Evolutionary conservation across 208 protist species (phyloP), one percentile per base, ranked within the genome.

Genomic region (Trypanosoma boissoni): DNA sequence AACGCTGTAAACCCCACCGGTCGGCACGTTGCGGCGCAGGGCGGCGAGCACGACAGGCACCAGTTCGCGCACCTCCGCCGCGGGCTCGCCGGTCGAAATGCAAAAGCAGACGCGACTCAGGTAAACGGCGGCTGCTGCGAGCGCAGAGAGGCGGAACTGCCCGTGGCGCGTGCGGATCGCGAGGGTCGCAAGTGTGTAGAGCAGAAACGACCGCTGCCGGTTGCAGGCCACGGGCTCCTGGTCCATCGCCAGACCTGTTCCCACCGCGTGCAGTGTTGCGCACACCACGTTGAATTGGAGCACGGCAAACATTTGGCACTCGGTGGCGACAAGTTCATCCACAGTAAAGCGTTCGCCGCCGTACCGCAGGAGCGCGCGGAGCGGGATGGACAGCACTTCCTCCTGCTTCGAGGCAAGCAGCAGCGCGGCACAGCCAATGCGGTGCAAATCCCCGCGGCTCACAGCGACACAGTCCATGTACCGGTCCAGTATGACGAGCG

Each of bases 321-420:
- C 86, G 3, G 74, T 70, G 3, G 57, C 28, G 32, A 82, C 51
- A 9, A 95, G 55, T n/a, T 76, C 64, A 2, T 75, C 74, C 24
- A 74, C 45, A 0, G 74, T 83, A 55, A 97, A 98, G 9, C 92
- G 90, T 37, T 97, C 86, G 50, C 92, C 93, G 3, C 81, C 75
- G 20, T 96, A 92, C 31, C 97, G 85, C 16, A 98, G 79, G 34
- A 98, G 94, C 21, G 96, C 82, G 4, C 76, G 61, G 4, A 97
- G 62, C 24, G 85, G 62, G n/a, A 93, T 83, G 1, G 85, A 62
- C 78, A 96, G 98, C 56, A 98, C 98, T 70, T 99, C 97, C 64
- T 99, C 98, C 72, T 94, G 98, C 86, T 99, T 99, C 31, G 94
- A 91, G 16, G 98, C 97, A 14, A 99, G 75, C 28, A 99, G 64